Base-by-base conservation (phyloP, 2,329 filamentous ascomycete species). In the Colletotrichum cuscutae region DNA sequence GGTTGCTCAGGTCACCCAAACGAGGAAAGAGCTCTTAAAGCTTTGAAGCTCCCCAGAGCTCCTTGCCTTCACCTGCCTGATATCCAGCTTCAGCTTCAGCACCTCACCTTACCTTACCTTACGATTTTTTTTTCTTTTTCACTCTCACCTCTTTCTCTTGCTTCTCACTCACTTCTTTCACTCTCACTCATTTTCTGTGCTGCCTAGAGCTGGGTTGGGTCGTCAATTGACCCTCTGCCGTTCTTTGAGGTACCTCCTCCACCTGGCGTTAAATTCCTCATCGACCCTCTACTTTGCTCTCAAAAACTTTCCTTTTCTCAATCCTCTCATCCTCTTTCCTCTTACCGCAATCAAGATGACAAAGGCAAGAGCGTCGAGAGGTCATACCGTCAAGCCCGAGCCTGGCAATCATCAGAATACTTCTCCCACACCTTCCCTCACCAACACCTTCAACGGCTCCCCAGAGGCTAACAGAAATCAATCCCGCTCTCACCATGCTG, bases 21-120 rank as follows among this genome's bases (percentile, higher is more conserved):
- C 62, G 68, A 72, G 63, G 71, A 67, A 72, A 52, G 71, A 68
- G 61, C 69, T 72, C 72, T 74, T 72, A 65, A 75, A 65, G 60
- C 73, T 69, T 46, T 64, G 19, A 35, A 30, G 42, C 53, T 64
- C 59, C 60, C 69, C 49, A 15, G 24, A 70, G 69, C 56, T 54
- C 49, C 71, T 71, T 59, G 46, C 49, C 46, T 49, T 62, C 54
- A 57, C 35, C 67, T 59, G n/a, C 60, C 61, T 30, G 32, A n/a
- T 24, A 24, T 65, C 57, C 52, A 58, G 42, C 32, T 35, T 65
- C 64, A 37, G 28, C 30, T 49, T 49, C n/a, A 13, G 19, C 56
- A 62, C 30, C 54, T 54, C 54, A 46, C 30, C 53, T 60, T 19
- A 57, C 35, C 26, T 53, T 35, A 35, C 32, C 32, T 35, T 35